These are phyloP conservation scores for Aspergillus sp. DNA, from an alignment of 2,329 filamentous ascomycete genomes.

Conservation along the genomic window DNA sequence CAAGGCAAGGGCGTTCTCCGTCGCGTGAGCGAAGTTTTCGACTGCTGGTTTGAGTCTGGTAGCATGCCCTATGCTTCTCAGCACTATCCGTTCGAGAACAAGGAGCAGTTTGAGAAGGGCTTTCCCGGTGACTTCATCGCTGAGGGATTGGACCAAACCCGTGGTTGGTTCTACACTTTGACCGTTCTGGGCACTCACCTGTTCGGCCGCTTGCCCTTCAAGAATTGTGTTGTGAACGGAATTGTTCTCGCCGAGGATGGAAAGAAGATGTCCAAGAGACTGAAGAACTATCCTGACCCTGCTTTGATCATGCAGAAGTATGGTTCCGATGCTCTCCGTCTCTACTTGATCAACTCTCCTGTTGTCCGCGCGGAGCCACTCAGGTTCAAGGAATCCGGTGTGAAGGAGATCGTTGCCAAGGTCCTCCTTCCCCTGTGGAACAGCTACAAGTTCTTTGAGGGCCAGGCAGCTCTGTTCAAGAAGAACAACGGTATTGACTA, in stretches of 20 bases:
- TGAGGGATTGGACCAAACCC: conserved; percentile 87
- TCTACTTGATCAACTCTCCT: conserved; percentile 97
- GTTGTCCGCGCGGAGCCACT: conserved; percentile 89
- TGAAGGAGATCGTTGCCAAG: conserved; percentile 92
- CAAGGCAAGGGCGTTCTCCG: conserved; percentile 79
- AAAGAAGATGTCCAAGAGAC: conserved; percentile 97
- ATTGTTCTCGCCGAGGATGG: conserved; percentile 92
- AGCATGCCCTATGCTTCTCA: conserved; percentile 91
- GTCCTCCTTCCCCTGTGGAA: conserved; percentile 93
- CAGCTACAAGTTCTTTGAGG: conserved; percentile 94
- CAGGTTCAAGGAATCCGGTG: conserved; percentile 84
- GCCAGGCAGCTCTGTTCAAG: conserved; percentile 80
- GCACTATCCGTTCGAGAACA: conserved; percentile 90
- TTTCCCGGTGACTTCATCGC: conserved; percentile 95
- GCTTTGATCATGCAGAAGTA: conserved; percentile 78
- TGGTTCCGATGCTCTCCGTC: conserved; percentile 83
- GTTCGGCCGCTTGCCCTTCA: conserved; percentile 80
- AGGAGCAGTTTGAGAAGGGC: conserved; percentile 71
- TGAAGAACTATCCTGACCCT: conserved; percentile 95
- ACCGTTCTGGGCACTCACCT: conserved; percentile 85
- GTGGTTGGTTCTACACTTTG: conserved; percentile 96
- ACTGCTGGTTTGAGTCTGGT: conserved; percentile 96
- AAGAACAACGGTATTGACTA: conserved; percentile 78
- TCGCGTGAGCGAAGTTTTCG: conserved; percentile 84
- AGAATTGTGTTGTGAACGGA: conserved; percentile 95